Base-by-base conservation (phyloP, 148 eudicot genomes). In the Polygonum aviculare region DNA sequence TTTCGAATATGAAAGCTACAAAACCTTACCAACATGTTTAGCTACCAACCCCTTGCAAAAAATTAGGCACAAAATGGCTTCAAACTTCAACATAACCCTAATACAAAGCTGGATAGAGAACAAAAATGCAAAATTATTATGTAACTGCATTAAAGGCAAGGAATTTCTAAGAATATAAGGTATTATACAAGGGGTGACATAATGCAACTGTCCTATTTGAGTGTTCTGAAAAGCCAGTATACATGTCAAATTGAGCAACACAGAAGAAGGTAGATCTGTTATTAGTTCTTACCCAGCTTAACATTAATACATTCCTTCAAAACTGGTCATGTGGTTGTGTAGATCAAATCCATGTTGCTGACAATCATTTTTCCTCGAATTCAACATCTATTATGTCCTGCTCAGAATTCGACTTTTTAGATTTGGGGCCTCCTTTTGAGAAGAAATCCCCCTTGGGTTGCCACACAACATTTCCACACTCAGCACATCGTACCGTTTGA, bases 391-490 rank as follows among this genome's bases (percentile, higher is more conserved):
- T 93, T 39, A 93, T 87, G 11, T 93, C 89, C 21, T 87, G 91
- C 26, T 83, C 72, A 36, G 94, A 89, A 65, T 88, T 83, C 3
- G 98, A 88, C 26, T 83, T 80, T 38, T 74, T 71, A 39, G 81
- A 44, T 26, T 81, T 82, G 69, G 83, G 80, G 52, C 91, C 91
- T 82, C 91, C 91, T 82, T 79, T 77, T 9, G 93, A 83, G 79
- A 84, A 93, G 78, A 82, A 79, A 69, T 87, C 93, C 11, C 86
- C 90, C 75, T 93, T 82, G 39, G 98, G 96, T 79, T 93, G 98
- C 98, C 98, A 93, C 57, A 93, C 96, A 10, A 82, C 82, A 84
- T 89, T 93, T 55, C 98, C 89, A 69, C 98, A 93, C 51, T 86
- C 88, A 33, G 83, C 67, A 79, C 98, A 93, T 26, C 93, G 89